phyloP scores from a whole-genome alignment of 2,329 filamentous ascomycete genomes.

The Xylariaceae sp. region DNA sequence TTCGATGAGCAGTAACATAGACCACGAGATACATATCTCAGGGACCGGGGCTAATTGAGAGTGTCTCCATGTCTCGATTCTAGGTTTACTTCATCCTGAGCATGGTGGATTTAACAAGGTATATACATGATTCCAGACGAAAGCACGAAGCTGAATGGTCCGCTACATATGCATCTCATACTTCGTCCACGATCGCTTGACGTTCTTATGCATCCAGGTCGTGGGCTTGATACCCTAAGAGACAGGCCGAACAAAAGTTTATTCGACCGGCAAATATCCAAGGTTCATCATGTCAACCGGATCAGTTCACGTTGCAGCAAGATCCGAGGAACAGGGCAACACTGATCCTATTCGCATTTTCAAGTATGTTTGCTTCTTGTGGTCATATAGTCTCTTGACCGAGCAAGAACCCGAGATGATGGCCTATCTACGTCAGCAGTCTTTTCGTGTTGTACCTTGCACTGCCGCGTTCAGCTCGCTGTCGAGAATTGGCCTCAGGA shows the following conservation, averaged over 20 bases:
- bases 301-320: constrained; percentile 26
- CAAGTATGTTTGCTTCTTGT: constrained; percentile 22
- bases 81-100: constrained; percentile 9
- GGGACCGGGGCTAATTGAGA: not conserved
- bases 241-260: constrained; percentile 6
- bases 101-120: constrained; percentile 3
- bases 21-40: not conserved
- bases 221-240: constrained; percentile 2
- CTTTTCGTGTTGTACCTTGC: constrained; percentile 20
- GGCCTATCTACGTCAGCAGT: constrained; percentile 23
- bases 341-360: constrained; percentile 10
- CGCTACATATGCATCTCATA: constrained; percentile 7
- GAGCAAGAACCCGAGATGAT: constrained; percentile 21
- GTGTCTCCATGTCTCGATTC: constrained; percentile 6
- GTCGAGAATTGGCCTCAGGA: constrained; percentile 6
- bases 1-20: not conserved
- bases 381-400: constrained; percentile 25
- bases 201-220: constrained; percentile 21
- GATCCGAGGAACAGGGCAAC: constrained; percentile 20
- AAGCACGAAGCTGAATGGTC: constrained; percentile 17
- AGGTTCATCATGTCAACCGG: constrained; percentile 13
- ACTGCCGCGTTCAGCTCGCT: constrained; percentile 23
- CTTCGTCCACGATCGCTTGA: constrained; percentile 17
- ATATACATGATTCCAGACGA: constrained; percentile 17
- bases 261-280: constrained; percentile 20